Percentiles rank a stretch among this genome's conserved stretches.
phyloP scores from a whole-genome alignment of 1,284 basidiomycete genomes.

The Malassezia restricta region DNA sequence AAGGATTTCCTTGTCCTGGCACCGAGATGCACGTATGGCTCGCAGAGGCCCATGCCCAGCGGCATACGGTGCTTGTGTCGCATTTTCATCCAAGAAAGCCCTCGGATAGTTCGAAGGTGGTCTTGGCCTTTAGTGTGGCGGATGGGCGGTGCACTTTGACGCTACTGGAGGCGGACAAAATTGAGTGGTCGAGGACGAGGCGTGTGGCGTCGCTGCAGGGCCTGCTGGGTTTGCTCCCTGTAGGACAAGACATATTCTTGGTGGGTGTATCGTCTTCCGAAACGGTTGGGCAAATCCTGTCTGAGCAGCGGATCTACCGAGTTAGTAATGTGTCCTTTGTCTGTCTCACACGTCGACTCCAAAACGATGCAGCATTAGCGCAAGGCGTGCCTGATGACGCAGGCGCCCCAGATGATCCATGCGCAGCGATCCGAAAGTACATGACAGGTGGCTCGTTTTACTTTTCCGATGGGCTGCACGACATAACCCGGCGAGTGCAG shows the following conservation, averaged over 20 bases:
- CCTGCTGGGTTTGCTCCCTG: conserved; percentile 5
- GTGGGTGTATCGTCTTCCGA: conserved; percentile 26
- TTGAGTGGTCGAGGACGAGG: conserved; percentile 1
- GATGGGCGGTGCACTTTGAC: conserved; percentile 6
- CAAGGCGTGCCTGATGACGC: conserved; percentile 3
- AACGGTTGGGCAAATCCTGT: conserved; percentile 26
- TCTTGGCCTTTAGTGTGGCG: conserved; percentile 3
- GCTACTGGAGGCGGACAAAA: not conserved
- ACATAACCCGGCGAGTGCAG: conserved; percentile 51
- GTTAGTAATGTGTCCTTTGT: conserved; percentile 35
- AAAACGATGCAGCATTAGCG: conserved; percentile 25
- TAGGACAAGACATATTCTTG: conserved; percentile 27
- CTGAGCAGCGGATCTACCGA: conserved; percentile 22
- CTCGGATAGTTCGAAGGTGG: not conserved
- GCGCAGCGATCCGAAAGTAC: conserved; percentile 76
- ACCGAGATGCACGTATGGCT: conserved; percentile 15
- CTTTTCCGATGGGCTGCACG: conserved; percentile 72
- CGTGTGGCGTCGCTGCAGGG: conserved; percentile 8
- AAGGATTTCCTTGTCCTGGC: not conserved
- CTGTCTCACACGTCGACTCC: conserved; percentile 30
- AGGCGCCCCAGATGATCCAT: conserved; percentile 62
- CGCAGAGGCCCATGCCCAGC: conserved; percentile 3
- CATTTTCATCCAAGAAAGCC: not conserved
- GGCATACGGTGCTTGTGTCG: conserved; percentile 8
- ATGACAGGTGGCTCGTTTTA: conserved; percentile 86